Percentiles rank a stretch among this genome's conserved stretches.
phyloP scores from a whole-genome alignment of 805 yeast species.

The Wickerhamomyces alni region DNA sequence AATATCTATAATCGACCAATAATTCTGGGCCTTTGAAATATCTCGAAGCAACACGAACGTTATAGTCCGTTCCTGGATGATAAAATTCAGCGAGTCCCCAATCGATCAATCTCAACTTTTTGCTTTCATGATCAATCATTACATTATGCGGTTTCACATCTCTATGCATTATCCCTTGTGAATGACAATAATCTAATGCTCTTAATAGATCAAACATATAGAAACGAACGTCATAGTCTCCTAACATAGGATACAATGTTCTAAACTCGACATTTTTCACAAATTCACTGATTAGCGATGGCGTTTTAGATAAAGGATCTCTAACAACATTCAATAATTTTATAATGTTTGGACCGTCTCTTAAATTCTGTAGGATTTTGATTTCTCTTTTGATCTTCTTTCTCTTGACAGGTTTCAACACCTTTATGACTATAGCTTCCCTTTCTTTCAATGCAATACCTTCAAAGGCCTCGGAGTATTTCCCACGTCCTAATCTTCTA shows the following conservation, averaged over 20 bases:
- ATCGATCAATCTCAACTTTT: constrained; percentile 69
- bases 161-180: constrained; percentile 92
- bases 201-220: constrained; percentile 77
- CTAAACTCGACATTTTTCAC: constrained; percentile 84
- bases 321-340: constrained; percentile 77
- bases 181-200: constrained; percentile 85
- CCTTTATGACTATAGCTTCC: constrained; percentile 77
- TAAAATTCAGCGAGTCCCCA: constrained; percentile 96
- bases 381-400: constrained; percentile 91
- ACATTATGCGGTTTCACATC: constrained; percentile 93
- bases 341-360: constrained; percentile 78
- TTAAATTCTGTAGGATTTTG: constrained; percentile 76
- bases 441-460: constrained; percentile 65
- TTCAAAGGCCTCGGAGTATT: constrained; percentile 88
- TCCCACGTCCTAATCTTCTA: constrained; percentile 85
- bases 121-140: constrained; percentile 75
- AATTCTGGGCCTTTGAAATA: constrained; percentile 92
- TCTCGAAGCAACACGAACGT: constrained; percentile 87
- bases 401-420: constrained; percentile 86
- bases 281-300: constrained; percentile 82
- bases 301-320: constrained; percentile 79
- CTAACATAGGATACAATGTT: constrained; percentile 74
- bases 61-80: constrained; percentile 84
- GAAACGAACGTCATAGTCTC: constrained; percentile 67
- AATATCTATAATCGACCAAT: constrained; percentile 72